These are phyloP conservation scores for Galerina sulciceps DNA, from an alignment of 768 basidiomycete genomes.

Conservation along the genomic window DNA sequence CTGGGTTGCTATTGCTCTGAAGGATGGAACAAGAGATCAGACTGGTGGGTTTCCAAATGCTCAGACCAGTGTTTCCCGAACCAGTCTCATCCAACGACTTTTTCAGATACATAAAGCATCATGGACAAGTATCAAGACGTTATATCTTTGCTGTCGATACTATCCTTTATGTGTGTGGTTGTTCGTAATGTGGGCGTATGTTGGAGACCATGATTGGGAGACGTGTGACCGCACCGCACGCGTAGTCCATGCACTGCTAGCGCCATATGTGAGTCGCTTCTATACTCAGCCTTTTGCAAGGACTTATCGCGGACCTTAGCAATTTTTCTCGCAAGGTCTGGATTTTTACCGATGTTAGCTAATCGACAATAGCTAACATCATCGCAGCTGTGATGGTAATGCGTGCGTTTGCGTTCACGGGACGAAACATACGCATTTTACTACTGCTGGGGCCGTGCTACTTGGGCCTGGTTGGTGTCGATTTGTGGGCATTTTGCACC, in stretches of 20 bases:
- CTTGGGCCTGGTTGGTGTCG: constrained; percentile 31
- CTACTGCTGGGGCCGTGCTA: constrained; percentile 33
- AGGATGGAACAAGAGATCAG: constrained; percentile 36
- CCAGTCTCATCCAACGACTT: background rate
- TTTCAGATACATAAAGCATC: constrained; percentile 36
- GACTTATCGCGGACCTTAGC: constrained; percentile 25
- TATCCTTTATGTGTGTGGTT: constrained; percentile 43
- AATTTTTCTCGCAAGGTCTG: constrained; percentile 45
- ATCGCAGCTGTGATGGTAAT: constrained; percentile 45
- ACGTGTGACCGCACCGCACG: constrained; percentile 33
- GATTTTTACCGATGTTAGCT: background rate
- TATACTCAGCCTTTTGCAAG: background rate
- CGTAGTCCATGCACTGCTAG: constrained; percentile 35
- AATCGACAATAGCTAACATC: background rate
- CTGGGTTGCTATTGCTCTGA: background rate
- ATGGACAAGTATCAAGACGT: constrained; percentile 42
- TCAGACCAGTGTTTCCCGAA: background rate
- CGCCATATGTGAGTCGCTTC: constrained; percentile 33
- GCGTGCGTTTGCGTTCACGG: constrained; percentile 47
- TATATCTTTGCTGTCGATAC: constrained; percentile 47
- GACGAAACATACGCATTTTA: constrained; percentile 34
- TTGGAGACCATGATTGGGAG: constrained; percentile 34
- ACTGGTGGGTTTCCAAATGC: constrained; percentile 29
- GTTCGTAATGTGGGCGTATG: constrained; percentile 39
- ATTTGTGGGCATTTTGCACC: constrained; percentile 42